Base-by-base conservation (phyloP, 345 rosid species). In the Eucalyptus marginata region DNA sequence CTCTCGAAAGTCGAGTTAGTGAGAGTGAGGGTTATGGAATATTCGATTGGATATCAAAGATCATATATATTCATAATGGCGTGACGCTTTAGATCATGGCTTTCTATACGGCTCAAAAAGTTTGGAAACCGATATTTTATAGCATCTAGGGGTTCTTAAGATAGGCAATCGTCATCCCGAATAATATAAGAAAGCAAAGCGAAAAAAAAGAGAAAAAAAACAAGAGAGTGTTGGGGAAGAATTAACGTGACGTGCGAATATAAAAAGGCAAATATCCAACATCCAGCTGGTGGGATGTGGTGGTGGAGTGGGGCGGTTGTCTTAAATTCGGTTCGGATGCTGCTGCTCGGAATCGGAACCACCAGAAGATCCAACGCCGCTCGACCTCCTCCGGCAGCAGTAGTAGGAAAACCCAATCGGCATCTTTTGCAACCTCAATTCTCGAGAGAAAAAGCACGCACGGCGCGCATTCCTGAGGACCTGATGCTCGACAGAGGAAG, bases 51-150 rank as follows among this genome's bases (percentile, higher is more conserved):
- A 29, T 13, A 7, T 6, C 17, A 3, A n/a, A 13, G n/a, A 18
- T 29, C 20, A 29, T 7, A 14, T 0, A 14, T 64, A 2, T 64
- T 14, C 20, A 52, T 7, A 52, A 52, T 7, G 56, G 56, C 10
- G 56, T 52, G 56, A 52, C 16, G 17, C 18, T n/a, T 29, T 1
- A 64, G 17, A n/a, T 64, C 9, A n/a, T 13, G 9, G 18, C 33
- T 29, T 62, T 29, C 4, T 5, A 12, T 2, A 2, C 25, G 25
- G 25, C 58, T 52, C 58, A 8, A 52, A 4, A 52, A 52, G 25
- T 3, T 6, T 62, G 0, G 62, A n/a, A n/a, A n/a, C 16, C 2
- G 20, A 2, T 15, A 3, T 64, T n/a, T 15, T 64, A 13, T 14
- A 4, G 5, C 20, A 2, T 14, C 4, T 15, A 62, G 16, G 8